These are phyloP conservation scores for Casuarina cunninghamiana DNA, from an alignment of 306 rosid genomes.

Conservation along the genomic window DNA sequence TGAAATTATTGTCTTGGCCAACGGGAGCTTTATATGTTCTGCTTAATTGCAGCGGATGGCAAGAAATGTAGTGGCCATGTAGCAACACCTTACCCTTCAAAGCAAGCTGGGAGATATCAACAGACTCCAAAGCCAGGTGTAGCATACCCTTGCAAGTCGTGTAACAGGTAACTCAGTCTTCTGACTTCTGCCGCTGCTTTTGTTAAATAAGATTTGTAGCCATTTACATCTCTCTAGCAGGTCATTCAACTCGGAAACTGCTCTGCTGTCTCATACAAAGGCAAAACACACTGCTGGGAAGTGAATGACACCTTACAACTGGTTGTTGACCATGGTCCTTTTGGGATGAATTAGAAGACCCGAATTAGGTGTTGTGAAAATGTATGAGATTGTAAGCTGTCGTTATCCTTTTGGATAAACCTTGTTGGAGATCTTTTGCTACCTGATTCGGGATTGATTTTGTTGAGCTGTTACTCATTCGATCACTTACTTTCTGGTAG, in stretches of 20 bases:
- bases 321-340: background rate
- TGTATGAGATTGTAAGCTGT: background rate
- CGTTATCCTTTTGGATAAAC: background rate
- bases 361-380: background rate
- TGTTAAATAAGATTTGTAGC: background rate
- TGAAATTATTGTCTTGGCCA: background rate
- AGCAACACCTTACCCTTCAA: conserved; percentile 71
- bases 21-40: background rate
- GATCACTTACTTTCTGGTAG: no score
- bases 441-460: background rate
- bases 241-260: conserved; percentile 61
- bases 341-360: background rate
- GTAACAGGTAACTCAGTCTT: conserved; percentile 46
- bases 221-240: conserved; percentile 29
- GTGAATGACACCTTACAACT: conserved; percentile 13
- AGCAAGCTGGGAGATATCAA: conserved; percentile 51
- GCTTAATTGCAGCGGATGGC: conserved; percentile 33
- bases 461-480: no score
- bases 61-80: conserved; percentile 43
- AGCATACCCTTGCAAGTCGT: conserved; percentile 51
- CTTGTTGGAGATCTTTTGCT: background rate
- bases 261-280: conserved; percentile 57
- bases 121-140: conserved; percentile 46
- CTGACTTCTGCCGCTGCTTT: background rate
- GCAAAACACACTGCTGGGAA: conserved; percentile 64